Conservation (phyloP, 352 stramenopile genomes). For the Peronospora destructor region DNA sequence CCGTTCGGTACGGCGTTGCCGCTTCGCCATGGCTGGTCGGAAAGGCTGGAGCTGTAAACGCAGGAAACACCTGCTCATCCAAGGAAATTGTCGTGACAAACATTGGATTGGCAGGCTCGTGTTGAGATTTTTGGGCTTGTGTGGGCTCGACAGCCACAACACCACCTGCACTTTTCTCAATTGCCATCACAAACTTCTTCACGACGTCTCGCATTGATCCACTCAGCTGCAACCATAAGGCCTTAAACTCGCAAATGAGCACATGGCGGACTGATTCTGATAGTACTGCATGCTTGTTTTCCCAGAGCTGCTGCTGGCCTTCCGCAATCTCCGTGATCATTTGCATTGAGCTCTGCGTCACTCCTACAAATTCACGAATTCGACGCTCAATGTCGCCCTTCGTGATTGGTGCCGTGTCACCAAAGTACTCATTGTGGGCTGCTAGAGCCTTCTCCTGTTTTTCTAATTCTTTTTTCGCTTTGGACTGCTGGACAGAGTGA, state of each 20-base stretch:
- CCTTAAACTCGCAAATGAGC: slow-evolving; percentile 39
- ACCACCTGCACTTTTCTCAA: slow-evolving; percentile 18
- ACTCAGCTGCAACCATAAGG: slow-evolving; percentile 39
- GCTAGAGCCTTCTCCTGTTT: slow-evolving; percentile 40
- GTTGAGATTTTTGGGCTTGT: not conserved
- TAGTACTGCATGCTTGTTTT: slow-evolving; percentile 32
- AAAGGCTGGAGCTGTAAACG: slow-evolving; percentile 19
- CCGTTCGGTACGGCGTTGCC: slow-evolving; percentile 24
- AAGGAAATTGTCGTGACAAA: slow-evolving; percentile 7
- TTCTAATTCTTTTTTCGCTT: slow-evolving; percentile 39
- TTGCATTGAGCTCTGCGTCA: slow-evolving; percentile 49
- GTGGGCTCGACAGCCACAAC: slow-evolving; percentile 15
- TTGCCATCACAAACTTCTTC: slow-evolving; percentile 24
- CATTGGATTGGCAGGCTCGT: not conserved
- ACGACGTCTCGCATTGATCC: slow-evolving; percentile 53
- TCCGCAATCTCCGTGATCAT: slow-evolving; percentile 49
- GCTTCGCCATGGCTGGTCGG: slow-evolving; percentile 8
- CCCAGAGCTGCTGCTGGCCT: slow-evolving; percentile 47
- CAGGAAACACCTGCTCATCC: slow-evolving; percentile 22
- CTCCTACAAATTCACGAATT: slow-evolving; percentile 54
- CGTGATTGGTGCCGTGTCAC: slow-evolving; percentile 51
- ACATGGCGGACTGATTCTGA: slow-evolving; percentile 27
- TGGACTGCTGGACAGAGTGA: slow-evolving; percentile 44
- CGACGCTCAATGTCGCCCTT: slow-evolving; percentile 57
- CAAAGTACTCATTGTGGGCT: slow-evolving; percentile 55